Percentiles rank a stretch among this genome's conserved stretches.
Conservation (phyloP, 768 basidiomycete genomes). For the Macrocybe gigantea region DNA sequence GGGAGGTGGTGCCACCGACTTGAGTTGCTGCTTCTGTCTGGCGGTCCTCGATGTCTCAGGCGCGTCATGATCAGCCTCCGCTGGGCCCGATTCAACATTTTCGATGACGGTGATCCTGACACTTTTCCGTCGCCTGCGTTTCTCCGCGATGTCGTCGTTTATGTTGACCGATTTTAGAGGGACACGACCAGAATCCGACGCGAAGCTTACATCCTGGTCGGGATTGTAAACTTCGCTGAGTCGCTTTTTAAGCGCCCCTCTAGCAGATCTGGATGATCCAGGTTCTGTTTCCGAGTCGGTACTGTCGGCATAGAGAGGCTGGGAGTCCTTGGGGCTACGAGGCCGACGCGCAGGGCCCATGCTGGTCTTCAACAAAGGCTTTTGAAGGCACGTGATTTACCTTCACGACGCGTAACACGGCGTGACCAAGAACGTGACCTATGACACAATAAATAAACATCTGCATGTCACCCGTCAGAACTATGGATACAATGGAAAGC, state of each 20-base stretch:
- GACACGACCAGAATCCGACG: constrained; percentile 26
- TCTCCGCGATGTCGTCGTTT: constrained; percentile 88
- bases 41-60: constrained; percentile 38
- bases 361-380: constrained; percentile 33
- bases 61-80: constrained; percentile 37
- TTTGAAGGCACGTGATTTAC: constrained; percentile 28
- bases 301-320: constrained; percentile 29
- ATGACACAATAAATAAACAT: not conserved
- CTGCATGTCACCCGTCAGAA: not conserved
- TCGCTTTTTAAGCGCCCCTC: constrained; percentile 46
- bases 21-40: constrained; percentile 59
- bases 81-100: constrained; percentile 29
- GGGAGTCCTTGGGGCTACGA: constrained; percentile 26
- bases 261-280: constrained; percentile 32
- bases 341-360: constrained; percentile 34
- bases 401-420: constrained; percentile 13
- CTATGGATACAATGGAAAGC: not conserved
- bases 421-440: constrained; percentile 10
- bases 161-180: constrained; percentile 46
- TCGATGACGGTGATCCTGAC: constrained; percentile 58
- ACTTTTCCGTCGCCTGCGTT: constrained; percentile 76
- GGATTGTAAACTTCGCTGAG: constrained; percentile 52
- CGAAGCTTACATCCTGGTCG: constrained; percentile 38
- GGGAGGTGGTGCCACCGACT: constrained; percentile 54
- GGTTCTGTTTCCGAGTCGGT: constrained; percentile 32